Evolutionary conservation across 1,284 basidiomycete species (phyloP).

Genomic region (Heliocybe sulcata): DNA sequence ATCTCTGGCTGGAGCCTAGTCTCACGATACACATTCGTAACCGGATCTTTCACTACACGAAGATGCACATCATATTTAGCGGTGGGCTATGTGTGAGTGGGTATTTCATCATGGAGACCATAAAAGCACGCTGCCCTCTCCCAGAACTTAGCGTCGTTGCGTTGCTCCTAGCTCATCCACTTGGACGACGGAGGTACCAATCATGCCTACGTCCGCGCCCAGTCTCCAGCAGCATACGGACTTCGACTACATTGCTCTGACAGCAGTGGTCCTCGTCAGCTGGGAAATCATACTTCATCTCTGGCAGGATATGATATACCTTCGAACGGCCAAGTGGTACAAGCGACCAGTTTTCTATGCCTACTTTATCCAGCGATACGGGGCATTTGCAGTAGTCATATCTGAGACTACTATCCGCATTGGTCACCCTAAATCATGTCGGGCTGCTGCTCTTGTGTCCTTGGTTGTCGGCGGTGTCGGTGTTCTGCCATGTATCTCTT

Average conservation of each 20-base stretch:
- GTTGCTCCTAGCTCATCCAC: no score
- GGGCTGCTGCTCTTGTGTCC: background rate
- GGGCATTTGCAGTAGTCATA: background rate
- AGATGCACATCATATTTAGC: no score
- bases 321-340: background rate
- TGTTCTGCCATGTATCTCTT: background rate
- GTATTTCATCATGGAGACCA: no score
- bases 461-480: background rate
- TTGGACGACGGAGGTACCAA: no score
- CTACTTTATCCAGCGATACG: background rate
- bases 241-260: background rate
- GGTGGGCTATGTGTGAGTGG: no score
- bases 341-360: background rate
- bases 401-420: background rate
- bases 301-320: background rate
- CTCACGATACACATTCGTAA: no score
- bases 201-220: background rate
- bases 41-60: no score
- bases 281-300: background rate
- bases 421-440: background rate
- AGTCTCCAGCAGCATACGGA: background rate
- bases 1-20: no score
- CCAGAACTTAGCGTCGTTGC: no score
- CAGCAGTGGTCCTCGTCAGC: background rate
- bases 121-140: no score